A percentile compares a stretch with the other conserved stretches of the same genome.
These are phyloP conservation scores for Coleophoma cylindrospora DNA, from an alignment of 2,329 filamentous ascomycete species.

Conservation along the genomic window DNA sequence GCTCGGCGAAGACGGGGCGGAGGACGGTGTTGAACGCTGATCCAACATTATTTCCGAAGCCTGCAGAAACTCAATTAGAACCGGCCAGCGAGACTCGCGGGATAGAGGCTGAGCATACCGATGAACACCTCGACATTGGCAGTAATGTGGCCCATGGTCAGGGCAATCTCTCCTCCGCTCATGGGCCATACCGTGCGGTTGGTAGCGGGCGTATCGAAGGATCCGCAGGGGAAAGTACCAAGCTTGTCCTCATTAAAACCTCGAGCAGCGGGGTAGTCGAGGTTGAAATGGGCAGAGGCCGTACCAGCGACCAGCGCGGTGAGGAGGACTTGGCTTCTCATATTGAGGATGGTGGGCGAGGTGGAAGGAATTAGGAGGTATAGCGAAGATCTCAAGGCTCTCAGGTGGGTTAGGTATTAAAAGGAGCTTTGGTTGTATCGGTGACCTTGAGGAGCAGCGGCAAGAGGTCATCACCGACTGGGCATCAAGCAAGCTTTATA, in stretches of 20 bases:
- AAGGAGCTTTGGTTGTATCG: constrained; percentile 1
- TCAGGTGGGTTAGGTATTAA: not conserved
- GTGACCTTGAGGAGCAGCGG: not conserved
- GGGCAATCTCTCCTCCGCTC: constrained; percentile 42
- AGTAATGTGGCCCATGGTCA: constrained; percentile 44
- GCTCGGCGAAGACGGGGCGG: constrained; percentile 13
- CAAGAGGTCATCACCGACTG: not conserved
- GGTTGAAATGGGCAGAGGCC: constrained; percentile 49
- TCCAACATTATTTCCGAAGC: constrained; percentile 14
- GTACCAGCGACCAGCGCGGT: constrained; percentile 30
- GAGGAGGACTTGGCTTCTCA: constrained; percentile 13
- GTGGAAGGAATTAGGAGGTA: too few relatives aligned
- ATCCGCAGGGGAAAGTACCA: constrained; percentile 34
- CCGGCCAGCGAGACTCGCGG: not conserved
- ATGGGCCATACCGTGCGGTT: constrained; percentile 43
- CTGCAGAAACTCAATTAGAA: not conserved
- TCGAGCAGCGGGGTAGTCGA: constrained; percentile 46
- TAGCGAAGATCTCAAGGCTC: too few relatives aligned
- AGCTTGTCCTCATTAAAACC: constrained; percentile 38
- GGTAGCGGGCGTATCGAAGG: constrained; percentile 34
- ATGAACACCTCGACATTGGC: constrained; percentile 19
- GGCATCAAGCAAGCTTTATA: not conserved
- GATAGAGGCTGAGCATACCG: not conserved
- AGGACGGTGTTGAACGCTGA: constrained; percentile 19
- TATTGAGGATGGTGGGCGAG: constrained; percentile 5